phyloP scores from a whole-genome alignment of 2,329 filamentous ascomycete genomes.

The Talaromyces albobiverticillius region DNA sequence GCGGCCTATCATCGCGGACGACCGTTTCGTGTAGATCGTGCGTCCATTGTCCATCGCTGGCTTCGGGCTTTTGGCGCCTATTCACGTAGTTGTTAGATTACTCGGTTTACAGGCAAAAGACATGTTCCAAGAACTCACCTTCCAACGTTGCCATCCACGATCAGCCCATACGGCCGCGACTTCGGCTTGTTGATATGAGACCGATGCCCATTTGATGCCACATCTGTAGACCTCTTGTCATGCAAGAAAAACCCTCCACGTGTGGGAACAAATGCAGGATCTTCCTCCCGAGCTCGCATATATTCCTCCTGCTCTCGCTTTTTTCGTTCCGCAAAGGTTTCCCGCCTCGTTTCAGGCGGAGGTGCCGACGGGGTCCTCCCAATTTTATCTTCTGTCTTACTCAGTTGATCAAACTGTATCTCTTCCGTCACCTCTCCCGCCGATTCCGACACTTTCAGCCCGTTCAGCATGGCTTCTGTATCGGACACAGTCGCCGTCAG shows the following conservation, averaged over 20 bases:
- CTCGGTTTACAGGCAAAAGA: no score
- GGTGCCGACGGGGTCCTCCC: constrained; percentile 39
- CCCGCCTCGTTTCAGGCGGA: constrained; percentile 42
- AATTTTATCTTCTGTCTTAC: constrained; percentile 26
- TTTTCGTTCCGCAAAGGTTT: constrained; percentile 65
- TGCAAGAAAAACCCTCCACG: constrained; percentile 96
- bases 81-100: no score
- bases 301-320: constrained; percentile 89
- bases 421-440: constrained; percentile 27
- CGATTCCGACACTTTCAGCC: constrained; percentile 48
- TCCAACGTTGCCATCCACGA: constrained; percentile 41
- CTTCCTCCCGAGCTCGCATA: constrained; percentile 79
- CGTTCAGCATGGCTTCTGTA: constrained; percentile 62
- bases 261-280: constrained; percentile 91
- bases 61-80: constrained; percentile 38
- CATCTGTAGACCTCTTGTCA: constrained; percentile 79
- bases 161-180: constrained; percentile 53
- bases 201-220: constrained; percentile 73
- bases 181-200: constrained; percentile 50
- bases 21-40: constrained; percentile 87
- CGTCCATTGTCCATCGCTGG: constrained; percentile 75
- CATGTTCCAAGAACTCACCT: no score
- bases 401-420: constrained; percentile 52
- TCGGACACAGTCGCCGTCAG: constrained; percentile 47
- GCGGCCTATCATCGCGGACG: constrained; percentile 37